phyloP scores from a whole-genome alignment of 495 filamentous ascomycete species.

The Rhizodiscina lignyota region DNA sequence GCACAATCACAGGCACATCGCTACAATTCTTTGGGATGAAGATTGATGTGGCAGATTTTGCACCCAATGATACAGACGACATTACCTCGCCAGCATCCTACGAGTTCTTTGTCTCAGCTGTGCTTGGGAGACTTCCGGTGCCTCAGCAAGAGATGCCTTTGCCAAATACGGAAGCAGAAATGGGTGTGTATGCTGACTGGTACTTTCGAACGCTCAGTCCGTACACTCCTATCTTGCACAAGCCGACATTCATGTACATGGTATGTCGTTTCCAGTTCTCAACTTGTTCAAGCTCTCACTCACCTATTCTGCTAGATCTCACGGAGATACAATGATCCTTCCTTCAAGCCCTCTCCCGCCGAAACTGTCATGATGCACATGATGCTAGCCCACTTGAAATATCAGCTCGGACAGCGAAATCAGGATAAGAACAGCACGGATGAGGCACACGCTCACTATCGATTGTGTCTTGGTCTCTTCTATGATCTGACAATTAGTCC shows the following conservation, averaged over 20 bases:
- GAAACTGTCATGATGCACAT: slow-evolving; percentile 61
- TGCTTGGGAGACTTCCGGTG: slow-evolving; percentile 32
- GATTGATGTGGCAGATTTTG: slow-evolving; percentile 59
- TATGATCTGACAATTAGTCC: slow-evolving; percentile 41
- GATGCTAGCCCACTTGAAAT: slow-evolving; percentile 61
- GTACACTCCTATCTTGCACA: slow-evolving; percentile 57
- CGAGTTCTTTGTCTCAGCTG: slow-evolving; percentile 43
- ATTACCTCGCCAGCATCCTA: slow-evolving; percentile 48
- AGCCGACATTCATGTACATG: slow-evolving; percentile 47
- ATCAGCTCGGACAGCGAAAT: slow-evolving; percentile 52
- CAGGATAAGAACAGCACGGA: slow-evolving; percentile 32
- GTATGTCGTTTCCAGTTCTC: slow-evolving; percentile 32
- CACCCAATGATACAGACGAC: slow-evolving; percentile 45
- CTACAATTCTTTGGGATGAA: slow-evolving; percentile 59
- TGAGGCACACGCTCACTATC: slow-evolving; percentile 60
- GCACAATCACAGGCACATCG: slow-evolving; percentile 56
- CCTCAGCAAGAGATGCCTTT: slow-evolving; percentile 5
- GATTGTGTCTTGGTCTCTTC: slow-evolving; percentile 51
- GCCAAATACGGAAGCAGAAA: too few relatives aligned
- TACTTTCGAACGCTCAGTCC: slow-evolving; percentile 56
- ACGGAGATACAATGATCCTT: slow-evolving; percentile 44
- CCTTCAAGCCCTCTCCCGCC: slow-evolving; percentile 38
- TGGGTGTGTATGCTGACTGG: slow-evolving; percentile 42
- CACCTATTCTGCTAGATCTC: slow-evolving; percentile 26
- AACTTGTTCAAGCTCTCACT: slow-evolving; percentile 2